Evolutionary conservation across 352 stramenopile species (phyloP), one percentile per base, ranked within the genome.

Genomic region (Globisporangium polare): DNA sequence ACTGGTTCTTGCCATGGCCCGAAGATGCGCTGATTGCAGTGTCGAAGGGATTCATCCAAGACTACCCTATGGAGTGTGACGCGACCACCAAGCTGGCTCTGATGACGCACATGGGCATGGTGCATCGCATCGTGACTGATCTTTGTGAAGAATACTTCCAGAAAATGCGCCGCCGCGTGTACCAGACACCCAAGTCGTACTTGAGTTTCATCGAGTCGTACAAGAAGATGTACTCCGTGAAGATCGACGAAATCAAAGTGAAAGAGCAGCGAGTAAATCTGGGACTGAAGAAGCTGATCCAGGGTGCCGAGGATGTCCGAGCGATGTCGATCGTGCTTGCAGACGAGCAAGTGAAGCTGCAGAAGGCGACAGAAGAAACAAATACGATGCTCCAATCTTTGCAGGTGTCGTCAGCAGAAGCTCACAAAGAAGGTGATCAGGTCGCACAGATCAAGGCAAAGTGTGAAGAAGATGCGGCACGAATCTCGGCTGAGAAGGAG

Each of bases 1-100:
- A 99, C 60, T 99, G 97, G 97, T 99, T 99, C 78, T 75, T 99
- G 45, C 86, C 94, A n/a, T 99, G 97, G 97, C 97, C 97, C 5
- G 95, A 99, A 80, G 97, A 99, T 65, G 97, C 97, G 5, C 77
- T 99, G 7, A 97, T 99, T 15, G 94, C 91, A 31, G 97, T 99
- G 41, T 98, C 94, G 12, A 94, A 97, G 65, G 96, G 96, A 0
- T 98, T 99, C 56, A 98, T 99, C 64, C 85, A 96, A 18, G 92
- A 99, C 53, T 99, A 98, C 65, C 76, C 88, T 17, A 97, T 99
- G 68, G 96, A 99, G 53, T 98, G 93, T 59, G 86, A 96, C 52
- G 76, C 89, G 0, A 73, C 83, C 3, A 93, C 83, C 3, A 92
- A 93, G 55, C 68, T 91, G 31, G 90, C 83, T 6, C 70, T 99